Evolutionary conservation across 1,284 basidiomycete species (phyloP).

Genomic region (Vanrija pseudolonga): DNA sequence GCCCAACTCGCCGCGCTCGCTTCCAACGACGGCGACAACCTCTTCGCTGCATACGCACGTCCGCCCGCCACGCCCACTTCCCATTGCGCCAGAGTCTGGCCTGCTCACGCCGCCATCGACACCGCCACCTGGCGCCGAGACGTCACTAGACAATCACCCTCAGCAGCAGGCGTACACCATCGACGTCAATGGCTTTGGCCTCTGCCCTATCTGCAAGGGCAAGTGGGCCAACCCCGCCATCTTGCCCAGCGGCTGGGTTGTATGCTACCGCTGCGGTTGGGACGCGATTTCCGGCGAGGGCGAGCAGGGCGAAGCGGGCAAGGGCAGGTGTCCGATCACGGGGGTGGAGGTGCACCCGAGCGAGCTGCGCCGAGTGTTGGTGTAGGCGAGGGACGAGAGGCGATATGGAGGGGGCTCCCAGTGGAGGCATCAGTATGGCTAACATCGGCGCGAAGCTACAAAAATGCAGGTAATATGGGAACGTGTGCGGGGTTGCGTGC

Average conservation of each 20-base stretch:
- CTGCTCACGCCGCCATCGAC: slow-evolving; percentile 26
- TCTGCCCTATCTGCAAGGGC: slow-evolving; percentile 76
- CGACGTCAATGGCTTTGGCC: slow-evolving; percentile 60
- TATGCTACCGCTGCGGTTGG: slow-evolving; percentile 90
- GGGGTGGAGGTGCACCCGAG: slow-evolving; percentile 67
- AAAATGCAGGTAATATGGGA: neutral
- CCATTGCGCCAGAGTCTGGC: slow-evolving; percentile 40
- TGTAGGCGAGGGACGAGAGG: slow-evolving; percentile 42
- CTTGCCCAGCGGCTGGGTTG: slow-evolving; percentile 88
- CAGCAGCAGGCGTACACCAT: slow-evolving; percentile 12
- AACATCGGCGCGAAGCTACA: too few species aligned
- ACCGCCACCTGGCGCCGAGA: slow-evolving; percentile 41
- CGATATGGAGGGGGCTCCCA: too few species aligned
- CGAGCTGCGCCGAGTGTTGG: slow-evolving; percentile 82
- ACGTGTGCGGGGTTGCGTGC: neutral
- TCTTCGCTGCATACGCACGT: slow-evolving; percentile 62
- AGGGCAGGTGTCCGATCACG: slow-evolving; percentile 79
- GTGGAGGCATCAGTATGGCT: too few species aligned
- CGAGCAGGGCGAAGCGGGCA: slow-evolving; percentile 27
- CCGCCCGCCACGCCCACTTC: slow-evolving; percentile 67
- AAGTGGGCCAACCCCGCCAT: slow-evolving; percentile 83
- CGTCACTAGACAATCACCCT: slow-evolving; percentile 47
- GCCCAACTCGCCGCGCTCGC: slow-evolving; percentile 80
- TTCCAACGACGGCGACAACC: slow-evolving; percentile 60
- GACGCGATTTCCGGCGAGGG: slow-evolving; percentile 67